Base-by-base conservation (phyloP, 805 yeast species). In the Pichia nakasei region DNA sequence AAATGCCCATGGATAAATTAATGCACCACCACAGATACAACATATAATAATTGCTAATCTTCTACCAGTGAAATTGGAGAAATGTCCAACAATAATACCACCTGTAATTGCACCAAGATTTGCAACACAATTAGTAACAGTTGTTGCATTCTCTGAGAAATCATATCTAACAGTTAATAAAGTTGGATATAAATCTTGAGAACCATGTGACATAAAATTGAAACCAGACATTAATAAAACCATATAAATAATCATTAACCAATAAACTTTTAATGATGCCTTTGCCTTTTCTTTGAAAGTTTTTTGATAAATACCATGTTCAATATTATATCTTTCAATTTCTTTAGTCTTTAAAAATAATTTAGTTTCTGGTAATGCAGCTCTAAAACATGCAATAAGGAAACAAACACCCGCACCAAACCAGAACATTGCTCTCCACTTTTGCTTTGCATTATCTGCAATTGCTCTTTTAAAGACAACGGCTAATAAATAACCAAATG, bases 381-480 rank as follows among this genome's bases (percentile, higher is more conserved):
- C 47, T 62, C 78, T 70, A 64, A 69, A 69, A 27, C 52, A 44
- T 40, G 67, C 62, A 45, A 73, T 62, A 8, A 69, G 46, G 36
- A 64, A 63, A 44, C 75, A 70, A 32, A 69, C 65, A 36, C 83
- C 82, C n/a, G 85, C 78, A 48, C 80, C 74, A 52, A 81, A 79
- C 80, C 84, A 79, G 59, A 78, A 79, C 45, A 81, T 58, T 3
- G 82, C 69, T 61, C 84, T 73, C 87, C 87, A 81, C 0, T 68
- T 65, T 45, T 75, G 68, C 1, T 64, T 52, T 4, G 79, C 65
- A 46, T 69, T 73, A 54, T 72, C 75, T 9, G 73, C 76, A 48
- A 81, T 73, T 29, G 82, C 82, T 58, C 86, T 68, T 48, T 75
- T 74, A 64, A 80, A 81, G 21, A 80, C 67, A 40, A 79, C 84